Evolutionary conservation across 371 early-diverging fungal genomes (phyloP).

Genomic region (Sporodiniella umbellata): DNA sequence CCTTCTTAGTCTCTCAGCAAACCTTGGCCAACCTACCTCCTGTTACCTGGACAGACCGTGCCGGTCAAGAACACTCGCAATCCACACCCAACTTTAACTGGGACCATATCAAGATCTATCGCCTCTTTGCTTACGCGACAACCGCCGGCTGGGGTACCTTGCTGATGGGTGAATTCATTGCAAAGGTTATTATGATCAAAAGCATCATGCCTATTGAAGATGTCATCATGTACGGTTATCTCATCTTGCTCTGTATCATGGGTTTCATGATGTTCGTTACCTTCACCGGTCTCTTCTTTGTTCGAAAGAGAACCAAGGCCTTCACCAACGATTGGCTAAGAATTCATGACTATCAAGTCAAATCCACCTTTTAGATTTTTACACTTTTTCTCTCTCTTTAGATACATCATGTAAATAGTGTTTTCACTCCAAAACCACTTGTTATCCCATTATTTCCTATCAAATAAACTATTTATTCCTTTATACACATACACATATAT

Average conservation of each 20-base stretch:
- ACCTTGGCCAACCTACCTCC: conserved; percentile 2
- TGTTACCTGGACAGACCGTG: conserved; percentile 19
- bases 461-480: no score
- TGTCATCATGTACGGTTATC: conserved; percentile 29
- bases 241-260: conserved; percentile 20
- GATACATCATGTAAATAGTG: no score
- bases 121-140: conserved; percentile 15
- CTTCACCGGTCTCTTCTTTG: background rate
- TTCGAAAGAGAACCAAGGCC: background rate
- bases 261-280: conserved; percentile 1
- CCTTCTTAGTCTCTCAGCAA: conserved; percentile 23
- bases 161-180: conserved; percentile 33
- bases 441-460: no score
- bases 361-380: no score
- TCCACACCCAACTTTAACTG: conserved; percentile 25
- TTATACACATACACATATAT: no score
- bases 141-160: conserved; percentile 30
- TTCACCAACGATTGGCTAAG: background rate
- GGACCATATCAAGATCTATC: conserved; percentile 1
- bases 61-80: conserved; percentile 18
- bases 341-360: background rate
- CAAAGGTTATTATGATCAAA: conserved; percentile 36
- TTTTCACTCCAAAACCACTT: no score
- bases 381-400: no score
- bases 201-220: conserved; percentile 29